phyloP scores from a whole-genome alignment of 2,329 filamentous ascomycete species.

The Pseudogymnoascus sp. region DNA sequence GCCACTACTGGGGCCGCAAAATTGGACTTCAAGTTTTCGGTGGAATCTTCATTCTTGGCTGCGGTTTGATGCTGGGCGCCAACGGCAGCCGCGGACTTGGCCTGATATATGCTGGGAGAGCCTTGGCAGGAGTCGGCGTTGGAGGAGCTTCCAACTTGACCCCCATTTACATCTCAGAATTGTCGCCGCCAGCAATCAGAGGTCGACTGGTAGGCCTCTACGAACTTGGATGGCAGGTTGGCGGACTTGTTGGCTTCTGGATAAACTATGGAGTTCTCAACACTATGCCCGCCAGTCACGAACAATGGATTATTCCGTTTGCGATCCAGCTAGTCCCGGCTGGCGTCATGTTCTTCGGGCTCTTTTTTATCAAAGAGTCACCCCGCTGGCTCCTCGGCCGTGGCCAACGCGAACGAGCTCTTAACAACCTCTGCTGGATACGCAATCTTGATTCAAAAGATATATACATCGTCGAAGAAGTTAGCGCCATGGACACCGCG shows the following conservation, averaged over 20 bases:
- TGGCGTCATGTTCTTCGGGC: slow-evolving; percentile 52
- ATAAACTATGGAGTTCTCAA: slow-evolving; percentile 56
- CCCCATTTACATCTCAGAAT: slow-evolving; percentile 55
- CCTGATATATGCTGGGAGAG: slow-evolving; percentile 53
- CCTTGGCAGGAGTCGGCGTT: slow-evolving; percentile 56
- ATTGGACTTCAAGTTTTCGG: slow-evolving; percentile 56
- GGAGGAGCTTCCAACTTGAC: slow-evolving; percentile 58
- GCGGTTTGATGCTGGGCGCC: slow-evolving; percentile 65
- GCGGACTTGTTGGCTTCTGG: slow-evolving; percentile 58
- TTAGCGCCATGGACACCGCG: slow-evolving; percentile 62
- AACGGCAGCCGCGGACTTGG: slow-evolving; percentile 56
- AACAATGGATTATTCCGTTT: slow-evolving; percentile 59
- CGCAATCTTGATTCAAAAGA: slow-evolving; percentile 49
- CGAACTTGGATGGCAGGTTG: slow-evolving; percentile 58
- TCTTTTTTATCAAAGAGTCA: slow-evolving; percentile 56
- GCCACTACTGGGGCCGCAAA: slow-evolving; percentile 61
- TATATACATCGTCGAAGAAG: slow-evolving; percentile 65
- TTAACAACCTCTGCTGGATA: slow-evolving; percentile 57
- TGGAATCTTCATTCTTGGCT: slow-evolving; percentile 60
- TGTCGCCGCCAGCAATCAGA: slow-evolving; percentile 55
- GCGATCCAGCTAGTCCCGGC: slow-evolving; percentile 59
- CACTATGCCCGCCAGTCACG: slow-evolving; percentile 38
- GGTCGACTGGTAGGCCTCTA: slow-evolving; percentile 61
- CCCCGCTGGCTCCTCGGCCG: slow-evolving; percentile 64
- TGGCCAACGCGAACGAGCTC: slow-evolving; percentile 51